phyloP scores from a whole-genome alignment of 768 basidiomycete genomes.

The Suillus sp. region DNA sequence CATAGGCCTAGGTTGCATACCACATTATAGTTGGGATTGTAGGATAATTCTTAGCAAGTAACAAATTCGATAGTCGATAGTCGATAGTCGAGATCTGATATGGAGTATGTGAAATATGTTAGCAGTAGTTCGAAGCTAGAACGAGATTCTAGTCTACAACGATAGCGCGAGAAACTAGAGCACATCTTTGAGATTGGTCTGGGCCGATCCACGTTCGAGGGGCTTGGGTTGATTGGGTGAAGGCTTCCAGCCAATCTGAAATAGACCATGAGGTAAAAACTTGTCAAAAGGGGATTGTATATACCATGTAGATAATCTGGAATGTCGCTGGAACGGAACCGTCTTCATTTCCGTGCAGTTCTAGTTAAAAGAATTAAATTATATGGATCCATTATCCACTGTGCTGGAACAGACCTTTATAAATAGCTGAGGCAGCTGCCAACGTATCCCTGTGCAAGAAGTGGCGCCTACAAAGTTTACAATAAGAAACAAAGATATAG shows the following conservation, averaged over 20 bases:
- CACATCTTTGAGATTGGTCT: constrained; percentile 63
- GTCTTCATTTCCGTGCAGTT: constrained; percentile 81
- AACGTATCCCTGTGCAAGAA: constrained; percentile 83
- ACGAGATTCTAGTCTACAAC: background rate
- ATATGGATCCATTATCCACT: background rate
- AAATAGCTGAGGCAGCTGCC: constrained; percentile 89
- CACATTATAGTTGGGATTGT: background rate
- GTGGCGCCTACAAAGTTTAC: constrained; percentile 49
- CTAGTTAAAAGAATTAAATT: constrained; percentile 41
- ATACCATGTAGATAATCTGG: constrained; percentile 91
- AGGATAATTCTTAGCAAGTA: background rate
- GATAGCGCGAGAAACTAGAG: constrained; percentile 34
- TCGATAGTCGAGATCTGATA: background rate
- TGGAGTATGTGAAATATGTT: background rate
- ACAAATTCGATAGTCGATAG: background rate
- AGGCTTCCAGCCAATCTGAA: constrained; percentile 85
- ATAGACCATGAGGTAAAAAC: constrained; percentile 2
- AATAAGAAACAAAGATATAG: background rate
- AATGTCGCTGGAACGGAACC: constrained; percentile 93
- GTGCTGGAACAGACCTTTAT: constrained; percentile 61
- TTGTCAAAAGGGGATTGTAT: constrained; percentile 17
- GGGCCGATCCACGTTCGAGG: constrained; percentile 60
- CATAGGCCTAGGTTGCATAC: constrained; percentile 1
- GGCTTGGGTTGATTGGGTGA: constrained; percentile 66
- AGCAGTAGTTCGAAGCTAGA: background rate